These are phyloP conservation scores for Quercus gilva DNA, from an alignment of 306 rosid genomes.

Conservation along the genomic window DNA sequence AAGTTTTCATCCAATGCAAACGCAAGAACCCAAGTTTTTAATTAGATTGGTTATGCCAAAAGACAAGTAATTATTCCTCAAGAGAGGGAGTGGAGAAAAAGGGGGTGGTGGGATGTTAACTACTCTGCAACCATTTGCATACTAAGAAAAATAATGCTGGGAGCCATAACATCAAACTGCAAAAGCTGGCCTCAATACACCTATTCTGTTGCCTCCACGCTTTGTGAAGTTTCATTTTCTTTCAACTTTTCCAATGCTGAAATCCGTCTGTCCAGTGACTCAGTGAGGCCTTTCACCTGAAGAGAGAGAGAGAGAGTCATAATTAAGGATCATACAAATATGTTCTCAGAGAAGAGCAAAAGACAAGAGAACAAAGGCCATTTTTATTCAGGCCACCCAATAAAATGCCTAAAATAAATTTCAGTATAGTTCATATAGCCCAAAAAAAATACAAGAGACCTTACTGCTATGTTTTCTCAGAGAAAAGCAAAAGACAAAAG, in stretches of 20 bases:
- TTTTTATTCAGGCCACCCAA: not conserved
- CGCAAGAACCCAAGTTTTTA: too few relatives aligned
- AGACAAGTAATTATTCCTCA: conserved; percentile 27
- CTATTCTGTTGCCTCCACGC: conserved; percentile 56
- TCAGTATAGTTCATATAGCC: not conserved
- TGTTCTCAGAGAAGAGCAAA: not conserved
- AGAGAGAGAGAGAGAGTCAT: conserved; percentile 19
- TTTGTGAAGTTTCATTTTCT: conserved; percentile 52
- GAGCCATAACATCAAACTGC: conserved; percentile 24
- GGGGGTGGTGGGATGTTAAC: not conserved
- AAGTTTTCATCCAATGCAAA: not conserved
- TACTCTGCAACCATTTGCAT: conserved; percentile 9
- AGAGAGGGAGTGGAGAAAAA: conserved; percentile 10
- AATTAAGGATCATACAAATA: not conserved
- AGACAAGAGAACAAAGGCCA: not conserved
- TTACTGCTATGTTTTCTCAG: too few relatives aligned
- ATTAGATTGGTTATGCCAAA: not conserved
- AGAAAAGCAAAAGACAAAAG: too few relatives aligned
- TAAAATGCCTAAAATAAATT: not conserved
- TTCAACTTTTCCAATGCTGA: conserved; percentile 72
- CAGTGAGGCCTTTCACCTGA: conserved; percentile 73
- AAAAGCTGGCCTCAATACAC: conserved; percentile 1
- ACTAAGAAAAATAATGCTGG: conserved; percentile 11
- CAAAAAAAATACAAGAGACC: not conserved
- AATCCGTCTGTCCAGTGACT: conserved; percentile 66